Evolutionary conservation across 768 basidiomycete genomes (phyloP).

Genomic region (Hypsizygus marmoreus): DNA sequence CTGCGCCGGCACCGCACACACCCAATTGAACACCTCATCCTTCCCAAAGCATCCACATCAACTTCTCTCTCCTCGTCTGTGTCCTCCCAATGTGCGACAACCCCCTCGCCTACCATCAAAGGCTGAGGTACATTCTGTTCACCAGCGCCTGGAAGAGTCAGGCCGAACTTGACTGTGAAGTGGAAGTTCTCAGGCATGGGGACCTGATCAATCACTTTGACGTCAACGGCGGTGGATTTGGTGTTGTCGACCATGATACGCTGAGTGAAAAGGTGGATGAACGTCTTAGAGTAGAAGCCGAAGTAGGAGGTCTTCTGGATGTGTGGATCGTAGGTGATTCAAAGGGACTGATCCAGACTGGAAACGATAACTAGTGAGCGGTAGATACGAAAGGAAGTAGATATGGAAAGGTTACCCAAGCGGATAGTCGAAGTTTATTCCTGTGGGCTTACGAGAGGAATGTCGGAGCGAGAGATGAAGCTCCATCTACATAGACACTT

Average conservation of each 20-base stretch:
- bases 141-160: slow-evolving; percentile 19
- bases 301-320: slow-evolving; percentile 33
- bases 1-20: slow-evolving; percentile 32
- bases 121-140: slow-evolving; percentile 12
- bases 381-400: background rate
- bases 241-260: slow-evolving; percentile 41
- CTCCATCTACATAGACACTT: slow-evolving; percentile 59
- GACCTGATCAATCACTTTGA: slow-evolving; percentile 42
- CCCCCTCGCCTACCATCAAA: slow-evolving; percentile 27
- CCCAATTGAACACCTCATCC: slow-evolving; percentile 36
- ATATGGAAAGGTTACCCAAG: slow-evolving; percentile 37
- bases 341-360: slow-evolving; percentile 42
- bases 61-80: slow-evolving; percentile 31
- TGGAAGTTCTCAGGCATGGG: slow-evolving; percentile 39
- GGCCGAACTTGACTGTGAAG: slow-evolving; percentile 43
- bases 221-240: slow-evolving; percentile 27
- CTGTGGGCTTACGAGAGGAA: slow-evolving; percentile 43
- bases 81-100: slow-evolving; percentile 41
- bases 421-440: slow-evolving; percentile 48
- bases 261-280: slow-evolving; percentile 33
- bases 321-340: slow-evolving; percentile 40
- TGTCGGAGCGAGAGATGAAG: slow-evolving; percentile 50
- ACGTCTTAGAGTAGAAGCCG: slow-evolving; percentile 36
- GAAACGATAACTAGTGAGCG: background rate
- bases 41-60: slow-evolving; percentile 29